Percentiles rank a stretch among this genome's conserved stretches.
Evolutionary conservation across 1,284 basidiomycete genomes (phyloP).

Genomic region (Rhodotorula sp.): DNA sequence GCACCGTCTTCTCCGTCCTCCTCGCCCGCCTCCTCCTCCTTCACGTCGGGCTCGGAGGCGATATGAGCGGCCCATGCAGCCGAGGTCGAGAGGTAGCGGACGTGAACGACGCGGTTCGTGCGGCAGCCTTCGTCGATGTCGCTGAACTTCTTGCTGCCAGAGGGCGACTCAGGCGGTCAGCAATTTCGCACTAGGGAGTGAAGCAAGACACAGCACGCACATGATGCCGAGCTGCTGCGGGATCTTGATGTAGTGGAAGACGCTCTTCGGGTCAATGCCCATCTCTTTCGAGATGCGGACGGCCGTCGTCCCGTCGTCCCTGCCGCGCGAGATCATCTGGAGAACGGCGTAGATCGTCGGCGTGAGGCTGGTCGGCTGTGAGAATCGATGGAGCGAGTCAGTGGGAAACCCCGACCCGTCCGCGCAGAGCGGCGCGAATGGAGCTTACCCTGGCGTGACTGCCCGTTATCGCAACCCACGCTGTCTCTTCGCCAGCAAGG

Average conservation of each 20-base stretch:
- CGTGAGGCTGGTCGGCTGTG: slow-evolving; percentile 54
- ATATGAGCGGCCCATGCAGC: slow-evolving; percentile 36
- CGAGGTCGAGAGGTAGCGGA: slow-evolving; percentile 43
- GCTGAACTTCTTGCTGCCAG: slow-evolving; percentile 44
- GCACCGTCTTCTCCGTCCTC: slow-evolving; percentile 13
- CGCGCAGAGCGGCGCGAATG: not conserved
- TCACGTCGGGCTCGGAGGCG: slow-evolving; percentile 20
- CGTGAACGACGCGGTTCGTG: slow-evolving; percentile 47
- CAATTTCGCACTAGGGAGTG: no score
- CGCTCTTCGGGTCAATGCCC: slow-evolving; percentile 84
- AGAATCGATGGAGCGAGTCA: not conserved
- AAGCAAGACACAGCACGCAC: no score
- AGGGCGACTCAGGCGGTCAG: not conserved
- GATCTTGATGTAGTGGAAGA: slow-evolving; percentile 77
- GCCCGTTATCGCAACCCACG: slow-evolving; percentile 75
- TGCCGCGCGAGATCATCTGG: slow-evolving; percentile 76
- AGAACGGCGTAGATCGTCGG: slow-evolving; percentile 79
- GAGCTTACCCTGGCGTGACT: slow-evolving; percentile 68
- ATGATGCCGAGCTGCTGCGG: slow-evolving; percentile 68
- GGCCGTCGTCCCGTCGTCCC: slow-evolving; percentile 72
- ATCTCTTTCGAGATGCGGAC: slow-evolving; percentile 72
- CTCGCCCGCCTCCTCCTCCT: slow-evolving; percentile 23
- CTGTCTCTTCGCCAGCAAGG: slow-evolving; percentile 68
- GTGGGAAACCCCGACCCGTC: no score
- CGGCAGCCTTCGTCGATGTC: slow-evolving; percentile 39